Percentiles rank a stretch among this genome's conserved stretches.
Evolutionary conservation across 73 alveolate genomes (phyloP).

Genomic region (Paramecium biaurelia): DNA sequence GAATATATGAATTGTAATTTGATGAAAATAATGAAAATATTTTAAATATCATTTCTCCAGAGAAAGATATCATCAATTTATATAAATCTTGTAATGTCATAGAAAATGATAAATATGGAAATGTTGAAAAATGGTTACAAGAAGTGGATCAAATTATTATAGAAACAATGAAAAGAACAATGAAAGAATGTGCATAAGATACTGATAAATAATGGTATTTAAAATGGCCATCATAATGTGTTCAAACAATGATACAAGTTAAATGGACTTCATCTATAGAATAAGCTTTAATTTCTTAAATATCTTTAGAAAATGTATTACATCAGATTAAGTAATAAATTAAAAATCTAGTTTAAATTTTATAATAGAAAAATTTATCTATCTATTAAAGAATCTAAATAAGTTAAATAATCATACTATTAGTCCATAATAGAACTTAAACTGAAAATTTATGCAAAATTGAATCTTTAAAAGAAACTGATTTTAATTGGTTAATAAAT

Average conservation of each 20-base stretch:
- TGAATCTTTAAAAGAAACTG: constrained; percentile 65
- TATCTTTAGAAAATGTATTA: constrained; percentile 51
- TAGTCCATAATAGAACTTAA: constrained; percentile 72
- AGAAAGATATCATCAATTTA: constrained; percentile 84
- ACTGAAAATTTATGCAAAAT: constrained; percentile 4
- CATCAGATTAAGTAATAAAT: not conserved
- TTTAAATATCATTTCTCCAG: constrained; percentile 87
- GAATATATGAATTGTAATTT: constrained; percentile 86
- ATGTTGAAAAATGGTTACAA: constrained; percentile 95
- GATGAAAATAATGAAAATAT: constrained; percentile 76
- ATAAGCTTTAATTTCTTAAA: constrained; percentile 73
- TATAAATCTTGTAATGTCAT: constrained; percentile 84
- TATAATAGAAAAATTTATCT: not conserved
- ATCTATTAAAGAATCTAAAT: not conserved
- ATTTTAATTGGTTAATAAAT: constrained; percentile 98
- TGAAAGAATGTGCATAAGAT: constrained; percentile 59
- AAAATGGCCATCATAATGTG: constrained; percentile 95
- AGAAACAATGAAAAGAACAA: constrained; percentile 77
- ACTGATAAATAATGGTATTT: constrained; percentile 75
- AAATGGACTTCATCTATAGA: constrained; percentile 88
- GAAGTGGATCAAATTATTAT: constrained; percentile 89
- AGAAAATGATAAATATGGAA: constrained; percentile 86
- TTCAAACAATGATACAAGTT: constrained; percentile 87
- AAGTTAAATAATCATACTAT: constrained; percentile 61
- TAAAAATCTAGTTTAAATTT: constrained; percentile 45